Conservation (phyloP, 768 basidiomycete species). For the Boletellus ananas region DNA sequence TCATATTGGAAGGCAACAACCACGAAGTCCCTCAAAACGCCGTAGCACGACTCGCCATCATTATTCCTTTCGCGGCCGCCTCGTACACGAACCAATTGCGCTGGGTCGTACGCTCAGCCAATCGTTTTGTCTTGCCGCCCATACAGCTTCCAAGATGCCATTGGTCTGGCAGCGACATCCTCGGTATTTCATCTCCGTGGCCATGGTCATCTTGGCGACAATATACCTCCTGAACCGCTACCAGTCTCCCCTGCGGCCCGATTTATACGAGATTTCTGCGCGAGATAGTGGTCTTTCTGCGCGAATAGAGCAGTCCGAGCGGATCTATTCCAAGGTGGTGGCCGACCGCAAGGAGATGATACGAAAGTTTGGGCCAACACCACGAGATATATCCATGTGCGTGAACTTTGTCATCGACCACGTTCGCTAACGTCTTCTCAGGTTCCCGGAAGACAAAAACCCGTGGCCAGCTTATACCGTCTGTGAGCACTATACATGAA, state of each 20-base stretch:
- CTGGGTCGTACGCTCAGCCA: slow-evolving; percentile 7
- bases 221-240: slow-evolving; percentile 46
- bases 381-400: slow-evolving; percentile 44
- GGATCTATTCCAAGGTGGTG: slow-evolving; percentile 44
- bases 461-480: slow-evolving; percentile 59
- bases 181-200: slow-evolving; percentile 46
- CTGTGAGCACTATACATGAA: slow-evolving; percentile 36
- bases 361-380: slow-evolving; percentile 49
- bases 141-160: slow-evolving; percentile 24
- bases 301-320: slow-evolving; percentile 41
- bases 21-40: background rate
- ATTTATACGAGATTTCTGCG: slow-evolving; percentile 21
- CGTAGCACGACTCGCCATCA: slow-evolving; percentile 14
- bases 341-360: slow-evolving; percentile 45
- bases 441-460: slow-evolving; percentile 48
- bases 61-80: slow-evolving; percentile 8
- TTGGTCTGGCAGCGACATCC: slow-evolving; percentile 44
- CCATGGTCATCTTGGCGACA: slow-evolving; percentile 39
- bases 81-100: slow-evolving; percentile 7
- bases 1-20: slow-evolving; percentile 1
- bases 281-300: slow-evolving; percentile 36
- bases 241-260: slow-evolving; percentile 23
- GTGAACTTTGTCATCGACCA: slow-evolving; percentile 1
- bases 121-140: background rate
- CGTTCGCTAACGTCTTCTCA: slow-evolving; percentile 19